Evolutionary conservation across 1,139 yeast genomes (phyloP).

Genomic region (Saccharomyces hybrid): DNA sequence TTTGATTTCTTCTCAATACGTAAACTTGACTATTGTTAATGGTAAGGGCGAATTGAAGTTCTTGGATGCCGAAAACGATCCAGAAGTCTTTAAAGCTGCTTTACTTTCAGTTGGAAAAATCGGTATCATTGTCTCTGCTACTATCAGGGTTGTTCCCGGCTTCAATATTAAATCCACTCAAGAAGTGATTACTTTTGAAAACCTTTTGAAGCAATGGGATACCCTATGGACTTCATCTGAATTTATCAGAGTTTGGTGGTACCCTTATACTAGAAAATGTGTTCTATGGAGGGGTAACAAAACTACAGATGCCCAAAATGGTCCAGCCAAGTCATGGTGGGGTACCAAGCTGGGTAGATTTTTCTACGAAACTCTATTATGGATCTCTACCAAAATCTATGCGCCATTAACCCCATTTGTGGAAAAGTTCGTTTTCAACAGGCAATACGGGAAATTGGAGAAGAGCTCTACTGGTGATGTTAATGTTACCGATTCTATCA

Average conservation of each 20-base stretch:
- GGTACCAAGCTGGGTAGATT: constrained; percentile 71
- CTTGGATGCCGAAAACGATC: constrained; percentile 62
- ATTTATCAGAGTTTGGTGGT: constrained; percentile 94
- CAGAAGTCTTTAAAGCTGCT: constrained; percentile 76
- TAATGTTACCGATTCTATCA: constrained; percentile 74
- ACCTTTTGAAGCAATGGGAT: constrained; percentile 61
- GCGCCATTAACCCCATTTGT: constrained; percentile 77
- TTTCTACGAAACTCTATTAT: constrained; percentile 70
- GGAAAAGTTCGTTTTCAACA: constrained; percentile 74
- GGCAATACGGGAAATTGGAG: constrained; percentile 75
- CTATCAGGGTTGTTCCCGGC: constrained; percentile 74
- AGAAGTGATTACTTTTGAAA: constrained; percentile 71
- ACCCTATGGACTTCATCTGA: constrained; percentile 84
- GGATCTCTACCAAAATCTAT: constrained; percentile 64
- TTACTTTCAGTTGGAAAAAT: constrained; percentile 81
- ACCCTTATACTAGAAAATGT: constrained; percentile 81
- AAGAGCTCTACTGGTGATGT: constrained; percentile 57
- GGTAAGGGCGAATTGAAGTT: constrained; percentile 63
- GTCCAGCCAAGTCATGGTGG: constrained; percentile 74
- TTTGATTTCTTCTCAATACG: constrained; percentile 79
- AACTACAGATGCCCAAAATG: constrained; percentile 51
- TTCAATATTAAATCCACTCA: constrained; percentile 76
- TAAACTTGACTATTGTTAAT: constrained; percentile 61
- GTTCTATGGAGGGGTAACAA: constrained; percentile 86
- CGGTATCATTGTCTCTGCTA: constrained; percentile 84